Evolutionary conservation across 2,329 filamentous ascomycete genomes (phyloP).

Genomic region (Metarhizium rileyi): DNA sequence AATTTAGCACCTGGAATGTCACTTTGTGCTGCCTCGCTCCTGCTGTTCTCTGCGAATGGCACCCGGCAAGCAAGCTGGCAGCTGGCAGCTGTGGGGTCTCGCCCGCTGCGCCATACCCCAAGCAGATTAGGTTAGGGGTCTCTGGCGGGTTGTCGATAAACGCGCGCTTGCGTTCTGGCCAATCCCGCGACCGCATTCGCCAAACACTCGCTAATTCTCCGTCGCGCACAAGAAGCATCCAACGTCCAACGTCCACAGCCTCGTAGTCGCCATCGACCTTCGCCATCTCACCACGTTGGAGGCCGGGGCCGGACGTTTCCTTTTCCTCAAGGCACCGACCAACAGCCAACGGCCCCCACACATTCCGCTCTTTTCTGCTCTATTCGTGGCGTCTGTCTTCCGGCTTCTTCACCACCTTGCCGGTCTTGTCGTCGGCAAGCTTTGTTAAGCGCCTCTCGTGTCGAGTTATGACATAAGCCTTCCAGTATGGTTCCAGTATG

Average conservation of each 20-base stretch:
- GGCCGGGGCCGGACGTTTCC: too few relatives aligned
- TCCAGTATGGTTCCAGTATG: not conserved
- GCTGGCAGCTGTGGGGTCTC: not conserved
- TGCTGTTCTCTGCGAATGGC: not conserved
- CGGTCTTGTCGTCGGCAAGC: not conserved
- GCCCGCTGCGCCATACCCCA: not conserved
- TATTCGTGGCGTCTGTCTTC: not conserved
- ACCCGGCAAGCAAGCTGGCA: not conserved
- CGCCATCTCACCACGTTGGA: not conserved
- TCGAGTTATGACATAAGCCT: not conserved
- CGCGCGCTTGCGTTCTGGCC: slow-evolving; percentile 5
- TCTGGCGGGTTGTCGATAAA: not conserved
- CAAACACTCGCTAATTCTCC: slow-evolving; percentile 3
- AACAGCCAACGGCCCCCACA: not conserved
- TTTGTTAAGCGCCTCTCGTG: not conserved
- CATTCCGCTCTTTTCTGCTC: not conserved
- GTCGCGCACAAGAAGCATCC: not conserved
- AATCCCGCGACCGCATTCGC: not conserved
- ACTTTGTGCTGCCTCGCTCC: too few relatives aligned
- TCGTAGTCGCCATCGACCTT: not conserved
- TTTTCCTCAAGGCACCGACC: not conserved
- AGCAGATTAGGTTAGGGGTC: too few relatives aligned
- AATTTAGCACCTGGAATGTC: not conserved
- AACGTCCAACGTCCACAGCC: not conserved
- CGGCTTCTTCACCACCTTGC: not conserved